These are phyloP conservation scores for Xylaria sp. DNA, from an alignment of 2,329 filamentous ascomycete genomes.

Conservation along the genomic window DNA sequence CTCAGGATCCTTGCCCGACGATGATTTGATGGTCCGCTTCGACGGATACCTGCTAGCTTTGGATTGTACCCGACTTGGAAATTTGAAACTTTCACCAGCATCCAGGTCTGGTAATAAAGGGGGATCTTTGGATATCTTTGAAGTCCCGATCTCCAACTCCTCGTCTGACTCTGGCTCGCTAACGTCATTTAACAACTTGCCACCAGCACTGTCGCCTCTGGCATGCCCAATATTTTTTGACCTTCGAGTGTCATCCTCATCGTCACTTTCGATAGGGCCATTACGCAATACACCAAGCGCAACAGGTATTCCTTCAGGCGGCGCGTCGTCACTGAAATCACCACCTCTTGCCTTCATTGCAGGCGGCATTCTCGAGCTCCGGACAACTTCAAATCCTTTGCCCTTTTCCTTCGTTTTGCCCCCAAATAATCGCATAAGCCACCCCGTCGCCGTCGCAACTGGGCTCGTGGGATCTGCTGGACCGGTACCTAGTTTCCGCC, in stretches of 20 bases:
- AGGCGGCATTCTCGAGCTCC: constrained; percentile 86
- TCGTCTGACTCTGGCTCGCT: constrained; percentile 59
- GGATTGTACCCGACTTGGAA: constrained; percentile 72
- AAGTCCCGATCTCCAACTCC: constrained; percentile 50
- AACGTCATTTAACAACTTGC: constrained; percentile 58
- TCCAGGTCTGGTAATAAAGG: constrained; percentile 70
- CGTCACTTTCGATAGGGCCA: constrained; percentile 72
- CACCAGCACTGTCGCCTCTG: constrained; percentile 49
- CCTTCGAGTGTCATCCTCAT: constrained; percentile 58
- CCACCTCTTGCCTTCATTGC: constrained; percentile 69
- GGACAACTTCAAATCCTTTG: constrained; percentile 96
- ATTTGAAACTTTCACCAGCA: constrained; percentile 66
- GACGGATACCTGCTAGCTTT: constrained; percentile 60
- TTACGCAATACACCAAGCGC: constrained; percentile 69
- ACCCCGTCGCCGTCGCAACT: constrained; percentile 87
- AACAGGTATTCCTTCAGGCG: constrained; percentile 72
- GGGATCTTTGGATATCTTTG: constrained; percentile 59
- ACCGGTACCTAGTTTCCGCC: constrained; percentile 88
- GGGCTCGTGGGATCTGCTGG: constrained; percentile 94
- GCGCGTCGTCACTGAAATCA: constrained; percentile 72
- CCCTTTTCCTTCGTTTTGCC: constrained; percentile 93
- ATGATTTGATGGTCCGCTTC: constrained; percentile 50
- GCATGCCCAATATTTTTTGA: constrained; percentile 46
- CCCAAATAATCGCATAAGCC: constrained; percentile 82
- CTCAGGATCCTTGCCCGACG: constrained; percentile 41